Evolutionary conservation across 164 flowering plant species (phyloP).

Genomic region (Aristolochia contorta): DNA sequence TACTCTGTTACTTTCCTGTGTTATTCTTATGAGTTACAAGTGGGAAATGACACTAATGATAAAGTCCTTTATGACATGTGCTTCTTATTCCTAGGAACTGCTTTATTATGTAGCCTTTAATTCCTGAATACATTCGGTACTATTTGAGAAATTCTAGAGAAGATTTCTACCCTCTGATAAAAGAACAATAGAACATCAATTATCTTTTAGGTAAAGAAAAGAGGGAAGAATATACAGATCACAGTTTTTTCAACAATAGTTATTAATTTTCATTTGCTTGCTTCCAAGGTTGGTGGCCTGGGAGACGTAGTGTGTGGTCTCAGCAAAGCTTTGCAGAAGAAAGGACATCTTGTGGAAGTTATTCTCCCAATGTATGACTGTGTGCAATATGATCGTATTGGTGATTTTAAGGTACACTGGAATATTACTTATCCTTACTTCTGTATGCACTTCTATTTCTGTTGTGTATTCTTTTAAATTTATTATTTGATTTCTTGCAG

Average conservation of each 20-base stretch:
- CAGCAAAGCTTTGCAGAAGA: conserved; percentile 85
- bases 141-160: too few relatives aligned
- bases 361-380: conserved; percentile 95
- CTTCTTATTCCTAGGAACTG: too few relatives aligned
- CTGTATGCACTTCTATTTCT: not conserved
- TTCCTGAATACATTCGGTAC: too few relatives aligned
- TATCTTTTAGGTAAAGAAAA: too few relatives aligned
- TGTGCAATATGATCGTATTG: conserved; percentile 59
- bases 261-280: not conserved
- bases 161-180: too few relatives aligned
- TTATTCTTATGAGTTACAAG: too few relatives aligned
- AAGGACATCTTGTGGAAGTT: conserved; percentile 90
- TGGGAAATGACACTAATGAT: not conserved
- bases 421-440: not conserved
- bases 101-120: too few relatives aligned
- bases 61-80: not conserved
- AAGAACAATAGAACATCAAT: too few relatives aligned
- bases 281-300: conserved; percentile 84
- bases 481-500: conserved; percentile 26
- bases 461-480: not conserved
- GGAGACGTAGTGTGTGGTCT: conserved; percentile 97
- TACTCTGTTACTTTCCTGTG: too few relatives aligned
- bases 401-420: conserved; percentile 55
- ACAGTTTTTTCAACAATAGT: too few relatives aligned
- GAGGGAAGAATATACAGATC: too few relatives aligned